These are phyloP conservation scores for Coemansia sp. DNA, from an alignment of 192 early-diverging fungal species.

Conservation along the genomic window DNA sequence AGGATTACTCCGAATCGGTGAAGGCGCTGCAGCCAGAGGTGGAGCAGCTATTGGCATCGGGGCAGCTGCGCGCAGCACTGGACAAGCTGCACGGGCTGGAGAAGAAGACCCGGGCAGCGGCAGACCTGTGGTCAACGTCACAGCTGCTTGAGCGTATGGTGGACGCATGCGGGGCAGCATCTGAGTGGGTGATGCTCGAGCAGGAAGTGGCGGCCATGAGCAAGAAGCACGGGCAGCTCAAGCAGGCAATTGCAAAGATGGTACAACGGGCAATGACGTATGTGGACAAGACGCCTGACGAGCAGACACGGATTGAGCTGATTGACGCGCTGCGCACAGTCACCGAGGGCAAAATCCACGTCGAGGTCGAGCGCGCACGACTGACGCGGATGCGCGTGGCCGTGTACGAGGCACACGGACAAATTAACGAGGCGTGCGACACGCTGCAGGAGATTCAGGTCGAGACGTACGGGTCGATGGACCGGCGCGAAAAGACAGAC, in stretches of 20 bases:
- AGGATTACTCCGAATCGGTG: slow-evolving; percentile 81
- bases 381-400: slow-evolving; percentile 86
- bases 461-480: slow-evolving; percentile 99
- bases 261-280: slow-evolving; percentile 88
- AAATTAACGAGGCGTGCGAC: slow-evolving; percentile 88
- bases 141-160: slow-evolving; percentile 82
- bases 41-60: slow-evolving; percentile 66
- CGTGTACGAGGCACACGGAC: slow-evolving; percentile 89
- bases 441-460: slow-evolving; percentile 97
- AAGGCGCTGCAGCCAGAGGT: slow-evolving; percentile 79
- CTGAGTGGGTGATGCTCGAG: slow-evolving; percentile 88
- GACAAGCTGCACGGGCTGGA: slow-evolving; percentile 84
- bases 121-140: slow-evolving; percentile 85
- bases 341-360: slow-evolving; percentile 98
- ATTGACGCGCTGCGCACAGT: slow-evolving; percentile 92
- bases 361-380: slow-evolving; percentile 97
- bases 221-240: slow-evolving; percentile 97
- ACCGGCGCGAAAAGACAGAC: slow-evolving; percentile 97
- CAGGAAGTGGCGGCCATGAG: slow-evolving; percentile 88
- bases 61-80: slow-evolving; percentile 79
- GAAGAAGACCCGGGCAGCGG: slow-evolving; percentile 93
- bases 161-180: slow-evolving; percentile 65
- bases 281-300: slow-evolving; percentile 82
- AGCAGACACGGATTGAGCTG: slow-evolving; percentile 82
- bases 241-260: slow-evolving; percentile 94